phyloP scores from a whole-genome alignment of 441 rosid genomes.

The Erysimum cheiri region DNA sequence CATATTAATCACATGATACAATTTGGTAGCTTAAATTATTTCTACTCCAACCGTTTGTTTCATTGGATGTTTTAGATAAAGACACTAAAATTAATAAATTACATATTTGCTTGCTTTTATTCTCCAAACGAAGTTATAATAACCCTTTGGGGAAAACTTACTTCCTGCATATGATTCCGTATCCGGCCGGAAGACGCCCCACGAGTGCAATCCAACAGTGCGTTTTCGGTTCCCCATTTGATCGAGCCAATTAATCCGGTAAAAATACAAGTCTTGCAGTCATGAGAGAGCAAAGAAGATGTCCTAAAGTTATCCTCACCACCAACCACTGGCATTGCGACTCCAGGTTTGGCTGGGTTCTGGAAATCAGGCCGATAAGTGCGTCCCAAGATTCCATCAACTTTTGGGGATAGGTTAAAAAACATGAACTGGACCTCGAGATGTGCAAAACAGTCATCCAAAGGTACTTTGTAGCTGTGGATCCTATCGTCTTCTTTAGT shows the following conservation, averaged over 20 bases:
- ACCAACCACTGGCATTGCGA: conserved; percentile 73
- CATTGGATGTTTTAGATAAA: neutral
- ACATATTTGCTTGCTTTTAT: neutral
- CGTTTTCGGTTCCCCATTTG: conserved; percentile 35
- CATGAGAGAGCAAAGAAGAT: conserved; percentile 54
- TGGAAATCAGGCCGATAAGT: conserved; percentile 69
- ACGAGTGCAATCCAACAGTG: conserved; percentile 53
- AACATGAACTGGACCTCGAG: conserved; percentile 71
- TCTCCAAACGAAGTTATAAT: neutral
- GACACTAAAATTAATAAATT: neutral
- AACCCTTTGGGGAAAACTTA: conserved; percentile 1
- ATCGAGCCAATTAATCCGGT: conserved; percentile 30
- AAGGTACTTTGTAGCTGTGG: conserved; percentile 66
- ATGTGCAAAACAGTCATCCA: conserved; percentile 68
- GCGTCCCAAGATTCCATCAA: conserved; percentile 73
- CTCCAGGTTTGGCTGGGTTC: conserved; percentile 69
- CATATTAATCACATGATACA: neutral
- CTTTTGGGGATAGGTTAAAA: conserved; percentile 56
- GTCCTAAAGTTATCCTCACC: conserved; percentile 66
- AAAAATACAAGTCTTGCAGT: conserved; percentile 59
- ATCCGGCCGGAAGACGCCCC: conserved; percentile 53
- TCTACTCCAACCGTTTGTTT: neutral
- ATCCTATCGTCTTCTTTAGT: conserved; percentile 73
- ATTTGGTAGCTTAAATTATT: too few relatives aligned
- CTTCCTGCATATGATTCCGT: conserved; percentile 62